phyloP scores from a whole-genome alignment of 1,139 yeast genomes.

The Taphrina betulina region DNA sequence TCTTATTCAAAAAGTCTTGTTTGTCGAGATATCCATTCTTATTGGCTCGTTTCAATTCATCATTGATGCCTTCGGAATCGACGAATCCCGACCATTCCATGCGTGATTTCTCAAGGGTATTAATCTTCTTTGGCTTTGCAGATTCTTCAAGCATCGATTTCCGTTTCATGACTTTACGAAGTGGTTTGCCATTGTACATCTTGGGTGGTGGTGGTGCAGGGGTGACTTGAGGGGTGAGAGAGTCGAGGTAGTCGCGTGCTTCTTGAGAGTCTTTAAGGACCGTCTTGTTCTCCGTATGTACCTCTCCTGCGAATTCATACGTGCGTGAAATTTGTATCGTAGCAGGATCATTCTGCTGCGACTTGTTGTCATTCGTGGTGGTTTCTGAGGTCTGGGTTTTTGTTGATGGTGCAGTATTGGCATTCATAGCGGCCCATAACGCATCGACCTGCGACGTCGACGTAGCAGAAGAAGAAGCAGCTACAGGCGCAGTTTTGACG shows the following conservation, averaged over 20 bases:
- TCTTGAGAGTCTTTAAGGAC: constrained; percentile 80
- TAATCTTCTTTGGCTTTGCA: constrained; percentile 65
- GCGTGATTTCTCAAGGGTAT: constrained; percentile 87
- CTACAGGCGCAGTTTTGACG: constrained; percentile 38
- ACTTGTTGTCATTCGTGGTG: background rate
- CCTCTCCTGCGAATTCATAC: constrained; percentile 87
- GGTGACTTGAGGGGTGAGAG: constrained; percentile 33
- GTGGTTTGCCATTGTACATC: constrained; percentile 42
- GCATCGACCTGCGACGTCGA: constrained; percentile 50
- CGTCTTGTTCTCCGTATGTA: constrained; percentile 69
- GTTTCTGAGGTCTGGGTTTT: constrained; percentile 20
- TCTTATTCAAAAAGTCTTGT: constrained; percentile 82
- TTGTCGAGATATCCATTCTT: constrained; percentile 81
- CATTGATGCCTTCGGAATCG: constrained; percentile 77
- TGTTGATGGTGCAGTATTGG: constrained; percentile 39
- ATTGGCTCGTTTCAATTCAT: constrained; percentile 75
- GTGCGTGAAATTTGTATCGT: constrained; percentile 70
- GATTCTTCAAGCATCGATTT: constrained; percentile 75
- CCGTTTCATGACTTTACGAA: constrained; percentile 34
- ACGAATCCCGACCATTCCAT: constrained; percentile 96
- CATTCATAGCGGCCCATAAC: constrained; percentile 55
- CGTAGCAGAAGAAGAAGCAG: constrained; percentile 36
- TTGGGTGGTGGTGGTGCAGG: background rate
- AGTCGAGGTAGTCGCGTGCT: constrained; percentile 65
- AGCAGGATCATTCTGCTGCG: constrained; percentile 44